Base-by-base conservation (phyloP, 2,329 filamentous ascomycete genomes). In the Clarireedia homoeocarpa region DNA sequence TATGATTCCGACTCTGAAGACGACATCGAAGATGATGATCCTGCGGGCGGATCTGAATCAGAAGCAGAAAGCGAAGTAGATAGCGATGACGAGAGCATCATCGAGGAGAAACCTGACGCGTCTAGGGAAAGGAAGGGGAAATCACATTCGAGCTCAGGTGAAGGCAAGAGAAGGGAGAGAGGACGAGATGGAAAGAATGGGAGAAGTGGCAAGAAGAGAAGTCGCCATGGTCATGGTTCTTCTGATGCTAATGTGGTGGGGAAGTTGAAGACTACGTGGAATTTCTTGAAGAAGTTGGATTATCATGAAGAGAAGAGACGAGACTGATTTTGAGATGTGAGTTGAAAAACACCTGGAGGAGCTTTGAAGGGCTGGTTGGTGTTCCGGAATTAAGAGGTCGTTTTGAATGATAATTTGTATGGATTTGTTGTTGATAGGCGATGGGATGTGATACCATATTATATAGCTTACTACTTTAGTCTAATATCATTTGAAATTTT, bases 271-370 rank as follows among this genome's bases (percentile, higher is more conserved):
- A 52, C 42, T 6, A 45, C 50, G 15, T 52, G 50, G 50, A 39
- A 52, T 2, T 52, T 52, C 34, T 45, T 52, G 39, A 52, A 52
- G 50, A 52, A 45, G 12, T 45, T 52, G 50, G 50, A 52, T 52
- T 52, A 45, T 23, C 50, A 52, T 24, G 50, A 51, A 12, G 30
- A 34, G 30, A 34, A 4, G 30, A 34, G 10, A 34, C 9, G 30
- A 34, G 30, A 34, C 4, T 34, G 26, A 34, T 3, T 12, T 34
- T 34, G 2, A 12, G 4, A 12, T 14, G 12, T 34, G 4, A 12
- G 12, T 34, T 34, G 10, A 12, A 34, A 4, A 3, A 34, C 30
- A 12, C 12, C 4, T 34, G 30, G 10, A 34, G 30, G 9, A 34
- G 30, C 12, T 34, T 34, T 2, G 30, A 30, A 30, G 10, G 7